Conservation (phyloP, 2,329 filamentous ascomycete species). For the Aureobasidium vineae region DNA sequence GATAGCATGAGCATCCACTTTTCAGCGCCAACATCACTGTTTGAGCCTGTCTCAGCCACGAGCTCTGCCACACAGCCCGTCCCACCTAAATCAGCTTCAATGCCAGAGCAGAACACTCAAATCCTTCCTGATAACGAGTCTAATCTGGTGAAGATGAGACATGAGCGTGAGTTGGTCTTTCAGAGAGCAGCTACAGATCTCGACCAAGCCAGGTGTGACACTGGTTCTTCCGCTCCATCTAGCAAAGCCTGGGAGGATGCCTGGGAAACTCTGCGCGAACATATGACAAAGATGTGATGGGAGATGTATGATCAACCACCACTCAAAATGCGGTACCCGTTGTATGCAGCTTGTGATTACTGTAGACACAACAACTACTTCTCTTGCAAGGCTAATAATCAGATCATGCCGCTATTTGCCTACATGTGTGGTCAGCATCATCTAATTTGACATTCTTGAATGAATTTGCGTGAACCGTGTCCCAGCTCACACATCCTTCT, state of each 20-base stretch:
- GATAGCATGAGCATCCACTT: neutral
- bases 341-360: neutral
- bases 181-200: neutral
- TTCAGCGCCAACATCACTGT: neutral
- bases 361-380: too few relatives aligned
- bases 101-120: neutral
- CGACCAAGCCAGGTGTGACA: neutral
- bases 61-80: neutral
- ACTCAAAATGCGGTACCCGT: neutral
- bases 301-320: neutral
- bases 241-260: slow-evolving; percentile 15
- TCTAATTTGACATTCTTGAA: neutral
- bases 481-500: neutral
- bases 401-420: neutral
- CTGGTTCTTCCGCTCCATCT: neutral
- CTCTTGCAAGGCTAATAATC: too few relatives aligned
- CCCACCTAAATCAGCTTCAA: neutral
- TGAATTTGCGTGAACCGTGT: neutral
- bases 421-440: neutral
- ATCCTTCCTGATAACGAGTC: neutral
- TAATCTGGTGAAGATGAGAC: slow-evolving; percentile 9
- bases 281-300: slow-evolving; percentile 8
- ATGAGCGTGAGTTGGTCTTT: slow-evolving; percentile 7
- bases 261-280: neutral
- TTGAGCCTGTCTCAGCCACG: neutral